A percentile compares a stretch with the other conserved stretches of the same genome.
Conservation (phyloP, 176 grass and related monocot genomes). For the Hordeum marinum region DNA sequence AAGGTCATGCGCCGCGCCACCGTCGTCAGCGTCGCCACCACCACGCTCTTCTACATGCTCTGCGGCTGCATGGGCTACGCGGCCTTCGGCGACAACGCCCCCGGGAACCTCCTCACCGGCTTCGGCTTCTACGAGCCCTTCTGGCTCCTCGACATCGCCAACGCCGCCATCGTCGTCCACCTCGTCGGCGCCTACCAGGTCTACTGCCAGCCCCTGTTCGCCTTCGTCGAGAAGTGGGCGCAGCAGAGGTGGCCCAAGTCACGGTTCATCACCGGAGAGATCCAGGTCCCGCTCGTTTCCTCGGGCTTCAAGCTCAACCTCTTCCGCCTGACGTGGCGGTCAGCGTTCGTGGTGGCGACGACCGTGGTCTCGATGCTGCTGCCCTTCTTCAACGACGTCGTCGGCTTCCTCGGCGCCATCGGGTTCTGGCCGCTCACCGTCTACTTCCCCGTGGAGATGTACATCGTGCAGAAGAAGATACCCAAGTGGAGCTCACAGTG, state of each 20-base stretch:
- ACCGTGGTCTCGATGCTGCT: conserved; percentile 93
- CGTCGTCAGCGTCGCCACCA: conserved; percentile 41
- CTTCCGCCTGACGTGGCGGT: conserved; percentile 78
- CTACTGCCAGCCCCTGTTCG: conserved; percentile 93
- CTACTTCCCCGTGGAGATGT: conserved; percentile 93
- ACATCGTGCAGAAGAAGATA: conserved; percentile 89
- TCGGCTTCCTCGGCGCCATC: conserved; percentile 71
- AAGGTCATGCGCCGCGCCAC: conserved; percentile 65
- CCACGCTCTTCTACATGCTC: conserved; percentile 73
- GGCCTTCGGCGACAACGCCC: conserved; percentile 44
- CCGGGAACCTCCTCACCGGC: conserved; percentile 59
- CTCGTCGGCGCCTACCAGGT: conserved; percentile 77
- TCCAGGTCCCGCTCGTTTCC: conserved; percentile 42
- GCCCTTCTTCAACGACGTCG: conserved; percentile 96
- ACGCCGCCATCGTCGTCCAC: conserved; percentile 61
- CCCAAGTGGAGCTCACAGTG: conserved; percentile 70
- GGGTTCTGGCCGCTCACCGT: conserved; percentile 95
- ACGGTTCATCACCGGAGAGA: conserved; percentile 35
- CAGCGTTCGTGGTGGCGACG: conserved; percentile 64
- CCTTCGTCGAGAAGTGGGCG: conserved; percentile 92
- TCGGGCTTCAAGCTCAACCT: conserved; percentile 55
- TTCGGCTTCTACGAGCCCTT: conserved; percentile 76
- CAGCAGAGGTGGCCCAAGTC: conserved; percentile 57
- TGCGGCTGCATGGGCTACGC: conserved; percentile 59
- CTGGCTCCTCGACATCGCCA: conserved; percentile 74